Evolutionary conservation across 2,329 filamentous ascomycete species (phyloP), one percentile per base, ranked within the genome.

Genomic region (Diaporthe aspalathi): DNA sequence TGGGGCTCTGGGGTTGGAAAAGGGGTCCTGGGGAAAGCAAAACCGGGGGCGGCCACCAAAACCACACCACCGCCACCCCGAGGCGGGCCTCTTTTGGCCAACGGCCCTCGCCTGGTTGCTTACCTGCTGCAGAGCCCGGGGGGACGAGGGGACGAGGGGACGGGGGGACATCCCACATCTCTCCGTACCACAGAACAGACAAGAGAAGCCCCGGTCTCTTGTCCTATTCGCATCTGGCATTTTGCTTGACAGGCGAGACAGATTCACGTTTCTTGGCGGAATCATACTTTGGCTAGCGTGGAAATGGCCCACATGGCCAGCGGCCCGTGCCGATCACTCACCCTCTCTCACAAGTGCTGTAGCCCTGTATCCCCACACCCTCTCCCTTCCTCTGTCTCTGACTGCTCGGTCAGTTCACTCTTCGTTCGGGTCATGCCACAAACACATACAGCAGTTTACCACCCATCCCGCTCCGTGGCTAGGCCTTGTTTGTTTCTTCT

Each of bases 261-360:
- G 60, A 50, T 49, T 65, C 29, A 16, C 54, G 52, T 32, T 35
- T 50, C 60, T 65, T 50, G 60, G 60, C 60, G 43, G 22, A 50
- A 65, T 65, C 29, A 65, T 50, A 49, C 60, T 65, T 49, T 65
- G n/a, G 22, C 24, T 32, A 38, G 35, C 35, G 35, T 38, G 9
- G 35, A 38, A 7, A 38, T 5, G 35, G 35, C 35, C 35, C 35
- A 38, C 35, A 38, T 38, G 22, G 43, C 2, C 35, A 38, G 29
- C 60, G 60, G 60, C 60, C 60, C 60, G 60, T 65, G 60, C 60
- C 60, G 60, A 65, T 65, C 60, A 50, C 5, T 38, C 9, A n/a
- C n/a, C n/a, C n/a, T n/a, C n/a, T n/a, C n/a, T n/a, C n/a, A n/a
- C n/a, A n/a, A n/a, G n/a, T 38, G 7, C 12, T 38, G 35, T 38